Base-by-base conservation (phyloP, 2,329 filamentous ascomycete species). In the Verticillium nubilum region DNA sequence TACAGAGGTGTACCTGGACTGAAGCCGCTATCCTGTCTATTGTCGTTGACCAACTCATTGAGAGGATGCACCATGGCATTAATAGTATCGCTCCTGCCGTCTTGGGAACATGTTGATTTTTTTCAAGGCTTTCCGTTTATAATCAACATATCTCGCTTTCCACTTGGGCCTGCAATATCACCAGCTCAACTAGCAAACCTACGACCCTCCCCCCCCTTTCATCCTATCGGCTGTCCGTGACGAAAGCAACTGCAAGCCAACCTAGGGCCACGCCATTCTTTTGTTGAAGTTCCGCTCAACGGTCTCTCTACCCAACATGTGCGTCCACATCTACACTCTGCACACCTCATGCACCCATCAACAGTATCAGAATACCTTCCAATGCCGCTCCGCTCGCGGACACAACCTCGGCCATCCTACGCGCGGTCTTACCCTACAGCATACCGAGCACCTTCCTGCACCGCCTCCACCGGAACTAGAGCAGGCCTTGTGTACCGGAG, bases 281-380 rank as follows among this genome's bases (percentile, higher is more conserved):
- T n/a, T n/a, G n/a, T n/a, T n/a, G n/a, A n/a, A n/a, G n/a, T n/a
- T n/a, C n/a, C n/a, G n/a, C n/a, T n/a, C n/a, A n/a, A n/a, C n/a
- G n/a, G n/a, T n/a, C n/a, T n/a, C n/a, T n/a, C n/a, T n/a, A n/a
- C 29, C 9, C 42, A 23, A 10, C 35, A 75, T 76, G 73, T 76
- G 73, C 58, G 64, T 65, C 62, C 65, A 72, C 55, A 61, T 72
- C 54, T 70, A 67, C 58, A 70, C 65, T 23, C 60, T 66, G 35
- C 59, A 61, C 52, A 62, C 65, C 7, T 59, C 60, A 3, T 76
- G 73, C 67, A 56, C 57, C 26, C 72, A 74, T 62, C 66, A 60
- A 54, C 57, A 66, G 54, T 74, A 71, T 63, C 72, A 75, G 54
- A 74, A 73, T 67, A 74, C 70, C 6, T 70, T 63, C 58, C 61